These are phyloP conservation scores for Candida ficus DNA, from an alignment of 805 yeast species.

Conservation along the genomic window DNA sequence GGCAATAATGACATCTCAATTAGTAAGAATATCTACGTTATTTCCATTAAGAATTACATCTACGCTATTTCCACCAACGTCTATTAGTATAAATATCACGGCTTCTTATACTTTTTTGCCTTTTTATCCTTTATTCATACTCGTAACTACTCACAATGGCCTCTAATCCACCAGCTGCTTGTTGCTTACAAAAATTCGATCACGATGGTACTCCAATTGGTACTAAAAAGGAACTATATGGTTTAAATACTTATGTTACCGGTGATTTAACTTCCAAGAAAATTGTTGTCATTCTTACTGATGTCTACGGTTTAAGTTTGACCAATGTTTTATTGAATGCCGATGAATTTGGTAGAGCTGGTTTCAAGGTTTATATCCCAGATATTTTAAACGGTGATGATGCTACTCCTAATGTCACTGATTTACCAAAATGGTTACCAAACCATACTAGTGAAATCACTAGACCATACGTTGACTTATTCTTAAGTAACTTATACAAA, in stretches of 20 bases:
- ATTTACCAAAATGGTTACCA: constrained; percentile 42
- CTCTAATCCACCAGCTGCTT: constrained; percentile 47
- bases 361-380: constrained; percentile 69
- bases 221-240: constrained; percentile 33
- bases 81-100: no score
- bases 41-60: no score
- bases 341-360: constrained; percentile 55
- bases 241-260: constrained; percentile 40
- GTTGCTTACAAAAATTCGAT: constrained; percentile 38
- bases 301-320: constrained; percentile 58
- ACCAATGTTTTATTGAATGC: constrained; percentile 59
- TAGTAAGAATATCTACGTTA: no score
- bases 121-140: no score
- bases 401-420: constrained; percentile 29
- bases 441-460: constrained; percentile 48
- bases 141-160: no score
- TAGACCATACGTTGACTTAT: constrained; percentile 42
- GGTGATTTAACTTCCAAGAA: constrained; percentile 39
- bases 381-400: constrained; percentile 57
- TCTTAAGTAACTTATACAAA: constrained; percentile 38
- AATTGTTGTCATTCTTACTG: constrained; percentile 61
- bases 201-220: constrained; percentile 52
- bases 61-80: no score
- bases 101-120: no score
- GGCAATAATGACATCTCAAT: no score